A percentile compares a stretch with the other conserved stretches of the same genome.
Conservation (phyloP, 305 asterid species). For the Euphrasia arctica region DNA sequence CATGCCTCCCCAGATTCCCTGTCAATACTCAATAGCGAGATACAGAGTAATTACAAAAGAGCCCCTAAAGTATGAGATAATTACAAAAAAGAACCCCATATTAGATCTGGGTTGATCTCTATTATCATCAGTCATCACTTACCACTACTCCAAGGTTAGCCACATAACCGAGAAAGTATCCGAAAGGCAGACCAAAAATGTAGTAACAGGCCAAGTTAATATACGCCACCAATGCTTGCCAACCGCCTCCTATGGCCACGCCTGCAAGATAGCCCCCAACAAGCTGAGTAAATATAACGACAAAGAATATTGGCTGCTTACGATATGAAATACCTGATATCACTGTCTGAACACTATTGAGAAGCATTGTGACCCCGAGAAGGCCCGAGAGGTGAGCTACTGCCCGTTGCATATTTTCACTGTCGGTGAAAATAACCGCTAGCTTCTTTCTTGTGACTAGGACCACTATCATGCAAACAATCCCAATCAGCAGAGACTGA, state of each 20-base stretch:
- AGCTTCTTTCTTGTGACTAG: constrained; percentile 32
- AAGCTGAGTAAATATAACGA: neutral
- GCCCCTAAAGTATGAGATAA: neutral
- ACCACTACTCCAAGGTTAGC: constrained; percentile 45
- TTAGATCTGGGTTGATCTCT: no score
- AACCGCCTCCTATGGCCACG: constrained; percentile 53
- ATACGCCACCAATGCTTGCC: constrained; percentile 51
- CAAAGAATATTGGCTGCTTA: neutral
- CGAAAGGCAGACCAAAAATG: constrained; percentile 44
- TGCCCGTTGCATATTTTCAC: constrained; percentile 32
- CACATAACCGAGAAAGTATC: constrained; percentile 41
- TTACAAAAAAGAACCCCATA: neutral
- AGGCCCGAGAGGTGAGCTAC: constrained; percentile 41
- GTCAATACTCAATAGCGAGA: neutral
- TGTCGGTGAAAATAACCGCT: constrained; percentile 37
- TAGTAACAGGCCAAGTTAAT: constrained; percentile 48
- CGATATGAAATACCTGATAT: constrained; percentile 34
- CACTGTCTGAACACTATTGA: constrained; percentile 45
- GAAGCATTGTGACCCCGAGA: constrained; percentile 50
- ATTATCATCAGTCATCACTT: no score
- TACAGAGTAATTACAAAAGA: no score
- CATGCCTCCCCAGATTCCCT: constrained; percentile 65
- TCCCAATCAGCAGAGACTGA: constrained; percentile 44
- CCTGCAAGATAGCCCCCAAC: constrained; percentile 23
- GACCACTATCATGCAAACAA: constrained; percentile 35